phyloP scores from a whole-genome alignment of 2,329 filamentous ascomycete species.

The Scopulariopsis brevicaulis region DNA sequence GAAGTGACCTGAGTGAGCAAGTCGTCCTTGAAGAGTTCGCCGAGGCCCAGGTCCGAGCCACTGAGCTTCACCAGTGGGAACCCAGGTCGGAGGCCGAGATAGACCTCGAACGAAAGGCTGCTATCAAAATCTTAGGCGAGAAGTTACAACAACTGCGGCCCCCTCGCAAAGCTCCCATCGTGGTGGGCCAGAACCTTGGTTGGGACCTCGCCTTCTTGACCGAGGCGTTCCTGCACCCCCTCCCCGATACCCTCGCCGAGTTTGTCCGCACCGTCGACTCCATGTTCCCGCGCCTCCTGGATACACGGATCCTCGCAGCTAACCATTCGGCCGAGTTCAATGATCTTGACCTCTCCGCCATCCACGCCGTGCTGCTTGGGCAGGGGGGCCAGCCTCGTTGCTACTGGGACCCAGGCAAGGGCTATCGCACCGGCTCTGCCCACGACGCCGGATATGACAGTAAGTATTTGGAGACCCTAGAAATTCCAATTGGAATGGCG shows the following conservation, averaged over 20 bases:
- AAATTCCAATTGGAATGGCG: background rate
- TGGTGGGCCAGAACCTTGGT: constrained; percentile 56
- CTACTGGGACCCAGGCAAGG: background rate
- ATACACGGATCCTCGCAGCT: constrained; percentile 50
- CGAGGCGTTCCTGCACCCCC: constrained; percentile 44
- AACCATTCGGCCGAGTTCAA: constrained; percentile 11
- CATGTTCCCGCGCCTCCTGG: constrained; percentile 36
- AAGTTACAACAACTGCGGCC: background rate
- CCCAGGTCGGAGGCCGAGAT: background rate
- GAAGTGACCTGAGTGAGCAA: background rate
- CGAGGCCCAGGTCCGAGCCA: background rate
- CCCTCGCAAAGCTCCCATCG: constrained; percentile 13
- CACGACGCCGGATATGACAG: constrained; percentile 55
- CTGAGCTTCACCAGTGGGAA: constrained; percentile 9
- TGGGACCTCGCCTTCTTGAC: constrained; percentile 54
- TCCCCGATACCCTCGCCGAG: constrained; percentile 40
- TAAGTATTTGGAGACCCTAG: constrained; percentile 11
- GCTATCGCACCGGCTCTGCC: background rate
- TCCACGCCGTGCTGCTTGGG: constrained; percentile 12
- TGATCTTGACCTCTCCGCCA: constrained; percentile 28
- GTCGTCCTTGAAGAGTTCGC: background rate
- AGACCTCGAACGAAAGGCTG: background rate
- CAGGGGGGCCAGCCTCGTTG: background rate
- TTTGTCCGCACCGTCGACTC: constrained; percentile 38
- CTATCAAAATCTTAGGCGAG: background rate